phyloP scores from a whole-genome alignment of 208 protist genomes.

The Leishmania aethiopica region DNA sequence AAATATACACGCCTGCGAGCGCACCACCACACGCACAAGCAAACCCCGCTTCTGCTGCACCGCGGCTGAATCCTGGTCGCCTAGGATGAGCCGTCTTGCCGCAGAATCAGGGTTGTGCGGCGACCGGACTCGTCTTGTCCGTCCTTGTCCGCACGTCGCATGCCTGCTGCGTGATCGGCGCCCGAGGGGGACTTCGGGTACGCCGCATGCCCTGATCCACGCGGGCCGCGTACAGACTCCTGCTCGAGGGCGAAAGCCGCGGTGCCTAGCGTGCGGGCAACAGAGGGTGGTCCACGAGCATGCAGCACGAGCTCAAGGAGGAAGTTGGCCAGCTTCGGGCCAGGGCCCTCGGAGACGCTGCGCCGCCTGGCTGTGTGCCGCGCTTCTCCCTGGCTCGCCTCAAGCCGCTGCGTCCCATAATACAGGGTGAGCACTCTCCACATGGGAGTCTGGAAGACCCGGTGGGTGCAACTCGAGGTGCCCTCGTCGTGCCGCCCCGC shows the following conservation, averaged over 20 bases:
- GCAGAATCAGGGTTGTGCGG: not conserved
- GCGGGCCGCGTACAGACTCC: not conserved
- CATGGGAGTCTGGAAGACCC: not conserved
- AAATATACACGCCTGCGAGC: not conserved
- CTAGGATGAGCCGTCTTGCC: not conserved
- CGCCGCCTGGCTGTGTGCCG: not conserved
- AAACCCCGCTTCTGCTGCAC: not conserved
- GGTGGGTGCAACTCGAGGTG: not conserved
- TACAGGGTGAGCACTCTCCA: not conserved
- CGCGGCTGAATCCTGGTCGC: no score
- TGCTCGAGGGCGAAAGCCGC: not conserved
- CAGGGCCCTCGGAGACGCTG: not conserved
- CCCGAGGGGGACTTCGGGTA: not conserved
- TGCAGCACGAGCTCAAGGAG: not conserved
- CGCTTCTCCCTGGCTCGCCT: not conserved
- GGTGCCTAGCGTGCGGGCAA: not conserved
- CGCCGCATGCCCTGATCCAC: not conserved
- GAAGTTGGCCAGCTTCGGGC: not conserved
- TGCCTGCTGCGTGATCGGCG: not conserved
- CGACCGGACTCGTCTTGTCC: not conserved
- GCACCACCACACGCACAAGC: not conserved
- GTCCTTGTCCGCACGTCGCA: not conserved
- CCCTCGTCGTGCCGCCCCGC: not conserved
- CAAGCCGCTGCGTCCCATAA: not conserved
- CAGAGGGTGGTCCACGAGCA: not conserved